Percentiles rank a stretch among this genome's conserved stretches.
Conservation (phyloP, 805 yeast genomes). For the Torulaspora microellipsoides region DNA sequence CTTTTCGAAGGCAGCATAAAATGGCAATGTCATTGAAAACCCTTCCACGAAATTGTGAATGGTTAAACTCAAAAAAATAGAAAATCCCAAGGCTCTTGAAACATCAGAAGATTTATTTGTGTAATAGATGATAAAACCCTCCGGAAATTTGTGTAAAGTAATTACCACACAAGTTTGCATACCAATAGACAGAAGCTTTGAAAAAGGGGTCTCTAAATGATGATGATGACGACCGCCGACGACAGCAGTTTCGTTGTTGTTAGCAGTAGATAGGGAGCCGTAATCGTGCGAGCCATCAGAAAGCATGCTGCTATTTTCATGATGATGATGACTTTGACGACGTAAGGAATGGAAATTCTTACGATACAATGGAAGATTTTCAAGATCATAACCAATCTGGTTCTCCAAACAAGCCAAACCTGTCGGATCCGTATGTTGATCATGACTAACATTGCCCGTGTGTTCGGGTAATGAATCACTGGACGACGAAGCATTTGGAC, state of each 20-base stretch:
- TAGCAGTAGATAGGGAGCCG: constrained; percentile 3
- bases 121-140: constrained; percentile 79
- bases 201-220: constrained; percentile 69
- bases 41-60: constrained; percentile 94
- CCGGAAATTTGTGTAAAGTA: constrained; percentile 88
- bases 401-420: constrained; percentile 32
- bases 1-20: constrained; percentile 68
- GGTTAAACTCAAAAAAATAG: constrained; percentile 78
- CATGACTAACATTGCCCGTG: not conserved
- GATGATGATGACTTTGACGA: constrained; percentile 7
- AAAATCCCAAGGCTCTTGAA: constrained; percentile 54
- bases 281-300: constrained; percentile 2
- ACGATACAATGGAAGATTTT: constrained; percentile 33
- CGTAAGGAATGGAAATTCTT: constrained; percentile 22
- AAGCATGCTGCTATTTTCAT: constrained; percentile 3
- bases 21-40: constrained; percentile 86
- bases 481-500: constrained; percentile 3
- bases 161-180: constrained; percentile 86
- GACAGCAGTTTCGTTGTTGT: not conserved
- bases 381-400: constrained; percentile 35
- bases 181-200: constrained; percentile 80
- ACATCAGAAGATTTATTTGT: constrained; percentile 44
- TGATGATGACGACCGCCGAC: constrained; percentile 61
- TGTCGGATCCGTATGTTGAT: constrained; percentile 5
- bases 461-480: not conserved